phyloP scores from a whole-genome alignment of 352 stramenopile species.

The Phytophthora syringae region DNA sequence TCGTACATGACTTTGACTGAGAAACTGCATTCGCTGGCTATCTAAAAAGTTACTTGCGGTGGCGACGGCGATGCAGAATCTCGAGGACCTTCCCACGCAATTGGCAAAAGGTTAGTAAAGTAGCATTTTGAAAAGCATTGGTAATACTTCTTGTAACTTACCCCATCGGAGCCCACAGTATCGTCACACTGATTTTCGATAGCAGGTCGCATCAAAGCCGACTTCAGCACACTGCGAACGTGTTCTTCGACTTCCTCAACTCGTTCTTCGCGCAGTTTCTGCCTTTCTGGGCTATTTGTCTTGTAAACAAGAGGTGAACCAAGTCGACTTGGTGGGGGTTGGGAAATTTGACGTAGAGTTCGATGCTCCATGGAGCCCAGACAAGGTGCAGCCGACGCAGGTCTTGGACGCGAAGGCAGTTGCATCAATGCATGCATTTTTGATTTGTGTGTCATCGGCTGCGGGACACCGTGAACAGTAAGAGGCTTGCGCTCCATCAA shows the following conservation, averaged over 20 bases:
- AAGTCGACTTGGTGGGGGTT: conserved; percentile 32
- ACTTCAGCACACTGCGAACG: conserved; percentile 65
- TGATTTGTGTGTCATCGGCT: conserved; percentile 50
- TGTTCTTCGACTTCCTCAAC: conserved; percentile 50
- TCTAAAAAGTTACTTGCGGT: conserved; percentile 34
- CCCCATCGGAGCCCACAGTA: conserved; percentile 56
- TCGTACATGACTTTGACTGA: conserved; percentile 68
- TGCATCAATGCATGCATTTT: conserved; percentile 29
- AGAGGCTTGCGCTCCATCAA: conserved; percentile 35
- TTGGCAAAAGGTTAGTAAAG: neutral
- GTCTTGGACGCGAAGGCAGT: conserved; percentile 22
- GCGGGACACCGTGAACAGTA: conserved; percentile 58
- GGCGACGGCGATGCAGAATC: conserved; percentile 63
- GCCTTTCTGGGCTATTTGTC: conserved; percentile 1
- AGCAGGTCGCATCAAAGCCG: conserved; percentile 44
- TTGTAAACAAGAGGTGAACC: conserved; percentile 2
- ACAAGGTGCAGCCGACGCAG: conserved; percentile 31
- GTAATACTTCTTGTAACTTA: conserved; percentile 35
- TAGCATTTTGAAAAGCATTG: conserved; percentile 3
- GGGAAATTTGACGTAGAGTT: conserved; percentile 21
- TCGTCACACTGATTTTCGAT: conserved; percentile 62
- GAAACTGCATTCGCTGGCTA: conserved; percentile 32
- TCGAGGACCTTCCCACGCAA: conserved; percentile 47
- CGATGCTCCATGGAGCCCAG: conserved; percentile 7
- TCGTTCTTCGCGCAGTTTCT: conserved; percentile 3